phyloP scores from a whole-genome alignment of 306 rosid genomes.

The Acacia melanoxylon region DNA sequence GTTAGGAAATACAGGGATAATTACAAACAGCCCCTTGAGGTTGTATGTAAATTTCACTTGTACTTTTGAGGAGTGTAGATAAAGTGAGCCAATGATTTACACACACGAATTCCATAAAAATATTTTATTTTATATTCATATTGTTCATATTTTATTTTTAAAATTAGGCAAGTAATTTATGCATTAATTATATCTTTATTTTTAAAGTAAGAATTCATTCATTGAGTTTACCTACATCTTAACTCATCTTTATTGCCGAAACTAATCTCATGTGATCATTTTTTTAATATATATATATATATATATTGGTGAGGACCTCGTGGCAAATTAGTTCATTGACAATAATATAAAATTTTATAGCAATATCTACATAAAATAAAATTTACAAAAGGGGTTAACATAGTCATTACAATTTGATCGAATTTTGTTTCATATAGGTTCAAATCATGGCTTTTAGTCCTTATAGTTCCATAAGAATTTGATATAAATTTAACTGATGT shows the following conservation, averaged over 20 bases:
- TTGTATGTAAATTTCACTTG: too few relatives aligned
- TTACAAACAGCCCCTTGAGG: not conserved
- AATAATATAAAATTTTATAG: not conserved
- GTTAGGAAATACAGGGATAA: too few relatives aligned
- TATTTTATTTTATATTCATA: too few relatives aligned
- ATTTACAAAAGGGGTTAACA: too few relatives aligned
- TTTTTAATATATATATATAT: too few relatives aligned
- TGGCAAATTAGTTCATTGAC: not conserved
- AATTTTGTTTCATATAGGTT: too few relatives aligned
- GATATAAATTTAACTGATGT: too few relatives aligned
- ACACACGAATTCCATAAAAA: not conserved
- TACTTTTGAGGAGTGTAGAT: not conserved
- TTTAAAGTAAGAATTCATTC: not conserved
- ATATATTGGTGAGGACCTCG: not conserved
- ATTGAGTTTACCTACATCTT: not conserved
- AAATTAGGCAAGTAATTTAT: too few relatives aligned
- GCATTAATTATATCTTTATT: not conserved
- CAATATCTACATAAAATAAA: not conserved
- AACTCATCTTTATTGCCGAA: not conserved
- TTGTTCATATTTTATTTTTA: too few relatives aligned
- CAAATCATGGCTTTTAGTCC: too few relatives aligned
- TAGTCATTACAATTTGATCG: too few relatives aligned
- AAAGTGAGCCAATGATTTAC: not conserved
- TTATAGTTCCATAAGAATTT: too few relatives aligned
- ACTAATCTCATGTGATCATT: not conserved